phyloP scores from a whole-genome alignment of 1,139 yeast genomes.

The Arxiozyma slooffiae region DNA sequence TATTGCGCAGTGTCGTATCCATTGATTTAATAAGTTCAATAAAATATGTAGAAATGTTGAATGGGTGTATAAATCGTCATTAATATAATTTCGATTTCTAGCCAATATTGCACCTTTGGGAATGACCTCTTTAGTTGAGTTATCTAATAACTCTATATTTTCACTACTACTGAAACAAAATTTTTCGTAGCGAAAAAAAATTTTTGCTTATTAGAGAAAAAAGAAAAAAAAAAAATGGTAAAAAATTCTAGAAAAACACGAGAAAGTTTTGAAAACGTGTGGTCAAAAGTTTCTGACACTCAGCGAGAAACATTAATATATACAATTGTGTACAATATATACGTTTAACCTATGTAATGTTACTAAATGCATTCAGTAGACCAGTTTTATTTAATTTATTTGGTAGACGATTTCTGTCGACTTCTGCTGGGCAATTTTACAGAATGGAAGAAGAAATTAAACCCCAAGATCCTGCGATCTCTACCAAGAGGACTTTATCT shows the following conservation, averaged over 20 bases:
- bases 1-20: conserved; percentile 62
- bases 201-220: too few relatives aligned
- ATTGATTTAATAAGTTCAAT: conserved; percentile 56
- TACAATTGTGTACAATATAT: neutral
- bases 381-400: neutral
- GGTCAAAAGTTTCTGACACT: neutral
- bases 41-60: conserved; percentile 52
- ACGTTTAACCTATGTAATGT: neutral
- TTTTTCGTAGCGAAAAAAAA: too few relatives aligned
- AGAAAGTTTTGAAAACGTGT: neutral
- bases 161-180: too few relatives aligned
- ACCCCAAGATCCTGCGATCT: neutral
- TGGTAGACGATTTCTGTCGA: neutral
- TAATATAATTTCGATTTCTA: conserved; percentile 29
- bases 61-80: conserved; percentile 38
- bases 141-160: conserved; percentile 37
- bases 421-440: neutral
- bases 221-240: neutral
- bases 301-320: neutral
- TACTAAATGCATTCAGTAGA: neutral
- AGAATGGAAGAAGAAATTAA: conserved; percentile 2
- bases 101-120: conserved; percentile 28
- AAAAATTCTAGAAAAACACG: neutral
- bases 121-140: conserved; percentile 38
- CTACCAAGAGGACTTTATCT: conserved; percentile 9